Percentiles rank a stretch among this genome's conserved stretches.
phyloP scores from a whole-genome alignment of 345 rosid genomes.

The Moricandia arvensis region DNA sequence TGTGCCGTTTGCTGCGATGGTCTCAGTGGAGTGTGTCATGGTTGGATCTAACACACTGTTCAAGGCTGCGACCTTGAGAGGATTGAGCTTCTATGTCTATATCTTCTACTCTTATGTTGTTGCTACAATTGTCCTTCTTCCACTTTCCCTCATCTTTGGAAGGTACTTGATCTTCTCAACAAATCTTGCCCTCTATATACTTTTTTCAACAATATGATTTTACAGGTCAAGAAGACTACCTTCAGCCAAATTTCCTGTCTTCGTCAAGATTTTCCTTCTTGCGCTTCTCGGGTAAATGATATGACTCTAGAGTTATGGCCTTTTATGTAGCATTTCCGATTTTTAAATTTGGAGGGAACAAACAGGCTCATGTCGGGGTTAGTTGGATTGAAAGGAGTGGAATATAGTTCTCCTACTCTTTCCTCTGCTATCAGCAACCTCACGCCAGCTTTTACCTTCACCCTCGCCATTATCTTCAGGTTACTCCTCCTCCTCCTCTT shows the following conservation, averaged over 20 bases:
- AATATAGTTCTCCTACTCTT: slow-evolving; percentile 47
- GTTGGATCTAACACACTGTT: slow-evolving; percentile 39
- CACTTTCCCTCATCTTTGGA: slow-evolving; percentile 9
- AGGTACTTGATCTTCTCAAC: slow-evolving; percentile 11
- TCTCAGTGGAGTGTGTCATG: slow-evolving; percentile 21
- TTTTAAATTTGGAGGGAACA: slow-evolving; percentile 11
- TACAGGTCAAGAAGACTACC: background rate
- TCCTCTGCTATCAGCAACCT: slow-evolving; percentile 51
- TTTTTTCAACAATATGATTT: slow-evolving; percentile 3
- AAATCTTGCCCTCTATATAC: background rate
- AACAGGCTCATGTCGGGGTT: slow-evolving; percentile 31
- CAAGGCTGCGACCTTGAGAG: slow-evolving; percentile 44
- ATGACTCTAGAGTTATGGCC: background rate
- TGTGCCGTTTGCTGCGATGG: slow-evolving; percentile 40
- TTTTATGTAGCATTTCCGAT: background rate
- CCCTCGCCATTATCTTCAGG: slow-evolving; percentile 25
- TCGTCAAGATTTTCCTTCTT: slow-evolving; percentile 31
- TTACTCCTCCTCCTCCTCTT: slow-evolving; percentile 5
- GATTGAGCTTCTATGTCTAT: slow-evolving; percentile 42
- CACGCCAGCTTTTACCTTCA: slow-evolving; percentile 49
- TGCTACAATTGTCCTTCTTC: slow-evolving; percentile 32
- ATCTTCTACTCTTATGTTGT: slow-evolving; percentile 30
- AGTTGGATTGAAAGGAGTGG: slow-evolving; percentile 37
- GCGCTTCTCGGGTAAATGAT: slow-evolving; percentile 27
- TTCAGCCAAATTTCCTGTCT: slow-evolving; percentile 8